These are phyloP conservation scores for Balamuthia mandrillaris DNA, from an alignment of 208 protist genomes.

Conservation along the genomic window DNA sequence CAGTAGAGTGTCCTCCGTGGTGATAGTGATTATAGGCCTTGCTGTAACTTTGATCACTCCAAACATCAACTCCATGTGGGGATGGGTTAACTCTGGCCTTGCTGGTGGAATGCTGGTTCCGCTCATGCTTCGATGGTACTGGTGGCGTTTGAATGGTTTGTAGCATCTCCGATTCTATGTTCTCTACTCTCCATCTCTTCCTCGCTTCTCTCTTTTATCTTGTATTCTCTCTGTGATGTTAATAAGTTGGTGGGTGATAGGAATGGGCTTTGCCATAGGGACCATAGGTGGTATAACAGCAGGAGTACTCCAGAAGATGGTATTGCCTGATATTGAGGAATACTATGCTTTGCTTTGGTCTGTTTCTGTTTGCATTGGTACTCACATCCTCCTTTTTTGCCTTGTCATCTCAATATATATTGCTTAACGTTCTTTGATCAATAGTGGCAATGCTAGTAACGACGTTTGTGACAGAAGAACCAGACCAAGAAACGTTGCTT, in stretches of 20 bases:
- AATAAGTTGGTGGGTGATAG: background rate
- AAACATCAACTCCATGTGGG: slow-evolving; percentile 22
- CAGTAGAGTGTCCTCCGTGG: background rate
- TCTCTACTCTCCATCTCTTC: background rate
- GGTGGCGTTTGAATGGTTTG: slow-evolving; percentile 34
- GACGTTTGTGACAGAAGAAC: background rate
- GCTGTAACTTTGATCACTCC: background rate
- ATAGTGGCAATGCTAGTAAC: background rate
- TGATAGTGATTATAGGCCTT: slow-evolving; percentile 19
- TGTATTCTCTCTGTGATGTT: background rate
- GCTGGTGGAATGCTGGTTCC: slow-evolving; percentile 6
- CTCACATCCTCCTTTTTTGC: too few relatives aligned
- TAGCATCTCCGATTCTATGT: too few relatives aligned
- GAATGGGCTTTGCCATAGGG: background rate
- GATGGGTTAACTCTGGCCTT: background rate
- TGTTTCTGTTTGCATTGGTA: too few relatives aligned
- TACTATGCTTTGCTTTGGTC: background rate
- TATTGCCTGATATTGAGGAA: background rate
- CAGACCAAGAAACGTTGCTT: background rate
- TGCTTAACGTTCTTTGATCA: too few relatives aligned
- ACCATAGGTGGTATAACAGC: background rate
- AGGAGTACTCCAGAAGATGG: background rate
- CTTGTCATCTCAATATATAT: too few relatives aligned
- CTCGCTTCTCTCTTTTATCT: background rate
- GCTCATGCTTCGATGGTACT: background rate